Conservation (phyloP, 2,329 filamentous ascomycete species). For the Beauveria bassiana region DNA sequence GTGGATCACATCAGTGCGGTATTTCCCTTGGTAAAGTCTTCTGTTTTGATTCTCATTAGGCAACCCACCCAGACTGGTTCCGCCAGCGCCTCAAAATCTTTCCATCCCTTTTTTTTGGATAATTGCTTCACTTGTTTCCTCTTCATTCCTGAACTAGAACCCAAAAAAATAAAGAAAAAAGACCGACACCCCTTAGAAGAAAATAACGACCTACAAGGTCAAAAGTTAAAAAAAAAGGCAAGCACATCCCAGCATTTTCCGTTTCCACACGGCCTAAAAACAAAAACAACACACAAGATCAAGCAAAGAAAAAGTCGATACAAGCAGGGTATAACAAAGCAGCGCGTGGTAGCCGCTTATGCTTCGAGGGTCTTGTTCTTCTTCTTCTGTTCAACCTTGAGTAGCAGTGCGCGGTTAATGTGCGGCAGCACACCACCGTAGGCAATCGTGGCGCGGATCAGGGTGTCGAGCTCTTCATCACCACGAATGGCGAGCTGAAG, state of each 20-base stretch:
- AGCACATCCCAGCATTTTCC: constrained; percentile 11
- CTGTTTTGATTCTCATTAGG: neutral
- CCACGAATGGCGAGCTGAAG: constrained; percentile 96
- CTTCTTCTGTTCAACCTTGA: constrained; percentile 98
- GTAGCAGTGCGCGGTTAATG: constrained; percentile 93
- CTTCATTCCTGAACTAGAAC: neutral
- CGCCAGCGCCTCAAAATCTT: neutral
- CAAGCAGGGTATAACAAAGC: constrained; percentile 5
- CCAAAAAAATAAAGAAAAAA: neutral
- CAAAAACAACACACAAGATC: constrained; percentile 2
- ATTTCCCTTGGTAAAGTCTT: neutral
- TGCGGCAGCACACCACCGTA: constrained; percentile 97
- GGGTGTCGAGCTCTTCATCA: constrained; percentile 94
- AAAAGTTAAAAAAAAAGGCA: constrained; percentile 1
- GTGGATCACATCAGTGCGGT: neutral
- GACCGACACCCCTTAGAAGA: neutral
- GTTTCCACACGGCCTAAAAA: constrained; percentile 6
- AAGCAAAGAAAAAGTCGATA: constrained; percentile 7
- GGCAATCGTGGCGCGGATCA: constrained; percentile 95
- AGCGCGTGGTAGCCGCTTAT: constrained; percentile 19
- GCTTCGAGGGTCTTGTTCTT: constrained; percentile 53
- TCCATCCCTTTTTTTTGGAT: neutral
- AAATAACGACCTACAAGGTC: neutral
- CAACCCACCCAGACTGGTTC: neutral
- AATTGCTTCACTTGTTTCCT: neutral